A percentile compares a stretch with the other conserved stretches of the same genome.
phyloP scores from a whole-genome alignment of 2,329 filamentous ascomycete genomes.

The Fusarium oligoseptatum region DNA sequence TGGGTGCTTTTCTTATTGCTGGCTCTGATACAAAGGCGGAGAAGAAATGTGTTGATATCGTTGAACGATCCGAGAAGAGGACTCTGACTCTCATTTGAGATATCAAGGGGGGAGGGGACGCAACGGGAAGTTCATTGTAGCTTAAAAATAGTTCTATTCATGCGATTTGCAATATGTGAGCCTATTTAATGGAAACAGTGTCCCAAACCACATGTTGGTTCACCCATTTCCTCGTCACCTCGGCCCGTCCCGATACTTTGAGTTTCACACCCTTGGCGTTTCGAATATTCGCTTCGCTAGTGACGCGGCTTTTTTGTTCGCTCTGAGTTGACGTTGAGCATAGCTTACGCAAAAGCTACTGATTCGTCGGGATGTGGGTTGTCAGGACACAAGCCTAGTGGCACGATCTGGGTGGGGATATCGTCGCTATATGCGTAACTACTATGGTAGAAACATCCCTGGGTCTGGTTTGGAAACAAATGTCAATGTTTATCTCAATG shows the following conservation, averaged over 20 bases:
- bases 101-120: background rate
- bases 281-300: background rate
- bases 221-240: background rate
- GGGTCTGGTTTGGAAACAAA: too few relatives aligned
- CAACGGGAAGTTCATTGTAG: too few relatives aligned
- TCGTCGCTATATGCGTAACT: background rate
- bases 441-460: background rate
- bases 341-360: slow-evolving; percentile 16
- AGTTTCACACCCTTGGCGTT: background rate
- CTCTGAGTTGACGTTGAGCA: background rate
- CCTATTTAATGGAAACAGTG: background rate
- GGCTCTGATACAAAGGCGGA: background rate
- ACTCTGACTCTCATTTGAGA: background rate
- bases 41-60: background rate
- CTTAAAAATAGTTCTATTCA: too few relatives aligned
- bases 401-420: background rate
- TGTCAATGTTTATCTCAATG: too few relatives aligned
- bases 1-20: background rate
- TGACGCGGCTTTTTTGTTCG: background rate
- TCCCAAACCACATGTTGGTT: background rate
- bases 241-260: background rate
- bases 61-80: background rate
- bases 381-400: background rate
- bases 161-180: too few relatives aligned
- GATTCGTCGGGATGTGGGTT: slow-evolving; percentile 16